These are phyloP conservation scores for Achaetomium macrosporum DNA, from an alignment of 2,329 filamentous ascomycete genomes.

Conservation along the genomic window DNA sequence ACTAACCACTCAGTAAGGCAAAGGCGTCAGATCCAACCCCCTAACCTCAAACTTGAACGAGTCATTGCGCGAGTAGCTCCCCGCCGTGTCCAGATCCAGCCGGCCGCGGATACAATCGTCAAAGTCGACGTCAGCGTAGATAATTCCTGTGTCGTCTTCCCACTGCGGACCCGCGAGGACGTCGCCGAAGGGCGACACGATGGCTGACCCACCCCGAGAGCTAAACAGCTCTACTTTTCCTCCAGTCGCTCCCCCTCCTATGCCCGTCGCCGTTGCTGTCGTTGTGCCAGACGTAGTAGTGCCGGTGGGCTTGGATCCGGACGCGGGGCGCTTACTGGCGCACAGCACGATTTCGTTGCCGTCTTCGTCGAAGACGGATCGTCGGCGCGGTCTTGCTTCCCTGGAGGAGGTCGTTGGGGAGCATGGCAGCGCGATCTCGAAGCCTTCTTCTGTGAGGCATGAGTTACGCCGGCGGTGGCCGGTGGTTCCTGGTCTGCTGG, in stretches of 20 bases:
- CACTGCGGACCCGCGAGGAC: conserved; percentile 75
- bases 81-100: conserved; percentile 76
- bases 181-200: conserved; percentile 74
- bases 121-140: conserved; percentile 73
- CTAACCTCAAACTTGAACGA: conserved; percentile 55
- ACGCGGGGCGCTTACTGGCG: not conserved
- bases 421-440: conserved; percentile 41
- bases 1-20: conserved; percentile 41
- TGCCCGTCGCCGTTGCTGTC: conserved; percentile 1
- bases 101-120: conserved; percentile 80
- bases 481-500: not conserved
- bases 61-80: conserved; percentile 72
- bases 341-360: conserved; percentile 38
- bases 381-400: conserved; percentile 26
- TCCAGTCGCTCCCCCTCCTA: conserved; percentile 30
- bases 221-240: conserved; percentile 39
- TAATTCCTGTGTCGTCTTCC: conserved; percentile 66
- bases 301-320: not conserved
- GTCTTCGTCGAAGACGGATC: conserved; percentile 47
- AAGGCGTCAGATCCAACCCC: conserved; percentile 51
- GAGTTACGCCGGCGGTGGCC: conserved; percentile 33
- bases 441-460: conserved; percentile 40
- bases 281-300: not conserved
- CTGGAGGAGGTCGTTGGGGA: conserved; percentile 20
- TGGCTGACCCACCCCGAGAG: conserved; percentile 73